Conservation (phyloP, 1,284 basidiomycete species). For the Neolentinus lepideus region DNA sequence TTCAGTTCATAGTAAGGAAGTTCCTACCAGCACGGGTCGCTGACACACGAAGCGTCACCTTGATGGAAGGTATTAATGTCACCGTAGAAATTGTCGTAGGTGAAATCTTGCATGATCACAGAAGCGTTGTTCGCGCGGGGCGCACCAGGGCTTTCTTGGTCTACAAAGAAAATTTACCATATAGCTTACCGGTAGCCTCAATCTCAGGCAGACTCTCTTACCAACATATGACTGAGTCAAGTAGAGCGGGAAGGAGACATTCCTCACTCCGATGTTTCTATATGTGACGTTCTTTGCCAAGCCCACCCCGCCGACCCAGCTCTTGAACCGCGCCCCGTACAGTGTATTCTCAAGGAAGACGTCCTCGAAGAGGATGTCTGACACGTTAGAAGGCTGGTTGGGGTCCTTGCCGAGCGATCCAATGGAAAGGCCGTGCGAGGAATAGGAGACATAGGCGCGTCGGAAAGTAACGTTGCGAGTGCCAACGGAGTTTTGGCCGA, state of each 20-base stretch:
- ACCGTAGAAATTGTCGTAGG: constrained; percentile 2
- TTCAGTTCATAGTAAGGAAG: not conserved
- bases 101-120: constrained; percentile 3
- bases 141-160: not conserved
- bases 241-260: constrained; percentile 54
- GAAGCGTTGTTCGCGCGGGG: not conserved
- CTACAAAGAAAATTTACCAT: not conserved
- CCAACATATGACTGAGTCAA: constrained; percentile 35
- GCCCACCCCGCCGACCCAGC: constrained; percentile 59
- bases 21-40: constrained; percentile 51
- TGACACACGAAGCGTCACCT: constrained; percentile 46
- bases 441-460: constrained; percentile 46
- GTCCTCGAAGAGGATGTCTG: constrained; percentile 44
- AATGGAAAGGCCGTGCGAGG: constrained; percentile 50
- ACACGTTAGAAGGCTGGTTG: constrained; percentile 44
- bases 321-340: constrained; percentile 60
- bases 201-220: constrained; percentile 30
- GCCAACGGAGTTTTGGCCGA: constrained; percentile 33
- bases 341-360: constrained; percentile 30
- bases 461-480: constrained; percentile 51
- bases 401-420: constrained; percentile 44
- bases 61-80: not conserved
- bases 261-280: constrained; percentile 44
- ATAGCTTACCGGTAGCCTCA: not conserved
- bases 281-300: constrained; percentile 48